Evolutionary conservation across 352 stramenopile species (phyloP), one percentile per base, ranked within the genome.

Genomic region (Phytopythium boreale): DNA sequence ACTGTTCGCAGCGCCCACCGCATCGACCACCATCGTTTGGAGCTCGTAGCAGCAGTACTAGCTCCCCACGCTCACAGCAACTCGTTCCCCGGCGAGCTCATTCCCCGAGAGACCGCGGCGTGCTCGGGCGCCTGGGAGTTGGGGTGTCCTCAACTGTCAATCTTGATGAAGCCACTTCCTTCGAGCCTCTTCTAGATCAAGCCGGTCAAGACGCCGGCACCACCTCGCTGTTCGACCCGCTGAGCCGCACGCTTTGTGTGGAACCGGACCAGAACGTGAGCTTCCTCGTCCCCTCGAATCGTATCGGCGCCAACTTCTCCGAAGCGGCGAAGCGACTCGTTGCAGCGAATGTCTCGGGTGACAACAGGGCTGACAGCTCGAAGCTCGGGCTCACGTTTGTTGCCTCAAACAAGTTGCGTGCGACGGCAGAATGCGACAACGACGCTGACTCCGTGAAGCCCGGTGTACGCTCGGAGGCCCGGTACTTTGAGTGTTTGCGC

Each of bases 261-360:
- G 86, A 94, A 52, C 80, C 79, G 34, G 82, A 90, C 58, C 68
- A 84, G 24, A 88, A 84, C 47, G 20, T 83, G 27, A 67, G 79
- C 4, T 79, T 76, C 10, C 67, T 92, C 26, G 59, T 76, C 22
- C 83, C 86, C 1, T 90, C 81, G 24, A 92, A 94, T 47, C 80
- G 86, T 8, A 92, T 94, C 36, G 86, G 76, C 7, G 74, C 81
- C 1, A 94, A 94, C 43, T 92, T 84, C 39, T 86, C 77, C 0
- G 67, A 73, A 17, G 63, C 81, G 0, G 81, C 85, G 10, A 66
- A 64, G 8, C 44, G 67, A 15, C 56, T 94, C 20, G 63, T 75
- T 59, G 81, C 87, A 47, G 69, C 75, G 4, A 90, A 82, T 53
- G 22, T 43, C 11, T 56, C 43, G 26, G 43, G 36, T n/a, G 36